Evolutionary conservation across 345 rosid genomes (phyloP), one percentile per base, ranked within the genome.

Genomic region (Reutealis trisperma): DNA sequence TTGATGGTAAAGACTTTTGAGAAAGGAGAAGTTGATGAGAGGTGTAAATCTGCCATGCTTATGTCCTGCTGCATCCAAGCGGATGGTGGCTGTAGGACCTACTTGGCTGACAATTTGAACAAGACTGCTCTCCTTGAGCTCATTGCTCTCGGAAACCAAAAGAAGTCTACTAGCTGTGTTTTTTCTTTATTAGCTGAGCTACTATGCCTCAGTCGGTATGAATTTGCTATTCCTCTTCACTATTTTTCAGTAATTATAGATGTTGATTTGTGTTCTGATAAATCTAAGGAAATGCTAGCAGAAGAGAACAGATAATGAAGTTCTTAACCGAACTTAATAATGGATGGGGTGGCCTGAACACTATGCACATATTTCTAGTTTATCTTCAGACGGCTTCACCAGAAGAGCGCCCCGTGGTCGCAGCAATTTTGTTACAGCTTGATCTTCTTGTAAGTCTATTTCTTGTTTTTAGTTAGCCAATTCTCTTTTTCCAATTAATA

Each of bases 381-480:
- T 78, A 83, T 74, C 88, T 89, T 25, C 85, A 85, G 72, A 86
- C 79, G 62, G 83, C 90, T 75, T 63, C 82, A 24, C 80, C 81
- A 11, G 87, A 83, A 82, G 91, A 88, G 49, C 86, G 86, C 0
- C 94, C 91, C 1, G 16, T 86, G 32, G 80, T 84, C 52, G 94
- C 92, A n/a, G 81, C 82, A 30, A 75, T 89, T 67, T 77, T 90
- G 34, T 73, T 90, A 42, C 92, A 87, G 83, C 90, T 90, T 61
- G 94, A 89, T 70, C 89, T 90, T 77, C 75, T 90, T 86, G 94
- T 89, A 80, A 83, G 79, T 71, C 24, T 18, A 62, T 77, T 41
- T 47, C 45, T 25, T 5, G 24, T 47, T 60, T 47, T 25, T 4
- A 32, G 59, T 12, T 8, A 49, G 37, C 9, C 19, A 32, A 27